Evolutionary conservation across 768 basidiomycete species (phyloP), one percentile per base, ranked within the genome.

Genomic region (Trametes villosa): DNA sequence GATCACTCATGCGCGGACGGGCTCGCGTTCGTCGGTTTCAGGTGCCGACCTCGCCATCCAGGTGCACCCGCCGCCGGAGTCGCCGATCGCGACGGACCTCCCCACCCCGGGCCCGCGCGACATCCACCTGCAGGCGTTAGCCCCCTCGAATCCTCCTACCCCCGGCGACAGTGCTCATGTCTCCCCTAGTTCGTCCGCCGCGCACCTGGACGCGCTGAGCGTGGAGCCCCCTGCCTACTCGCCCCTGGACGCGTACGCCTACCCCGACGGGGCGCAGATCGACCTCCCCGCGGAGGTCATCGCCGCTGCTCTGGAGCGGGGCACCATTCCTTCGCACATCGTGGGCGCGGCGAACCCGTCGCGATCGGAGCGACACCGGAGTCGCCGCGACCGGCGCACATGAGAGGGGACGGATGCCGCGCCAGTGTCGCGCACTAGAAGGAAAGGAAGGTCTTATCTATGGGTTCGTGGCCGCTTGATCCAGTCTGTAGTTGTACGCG

Each of bases 221-320:
- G 79, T 84, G 57, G 88, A 90, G 62, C 92, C 92, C 22, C 93
- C 93, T 26, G 91, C 89, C 18, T 94, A 94, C 75, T 92, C 92
- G 7, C 92, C 92, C n/a, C 75, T 94, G 68, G 92, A 94, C 70
- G 87, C 91, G n/a, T 90, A 80, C 66, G 82, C 86, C 26, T 92
- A 93, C 68, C 79, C 86, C 52, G 94, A 93, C 41, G 95, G 94
- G 30, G 92, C 96, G n/a, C 91, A 92, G 52, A 87, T 96, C 48
- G 93, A 97, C 74, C 79, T 97, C 33, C 95, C 95, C 26, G 92
- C 94, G 33, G 95, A 97, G 66, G 84, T 96, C 58, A 94, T 97
- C 67, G 84, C 92, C 24, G 92, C 92, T 47, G 93, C 94, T 9
- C 75, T 97, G 66, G 95, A 94, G 74, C 89, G 89, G 9, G 81